Conservation (phyloP, 2,329 filamentous ascomycete species). For the Aspergillus vadensis region DNA sequence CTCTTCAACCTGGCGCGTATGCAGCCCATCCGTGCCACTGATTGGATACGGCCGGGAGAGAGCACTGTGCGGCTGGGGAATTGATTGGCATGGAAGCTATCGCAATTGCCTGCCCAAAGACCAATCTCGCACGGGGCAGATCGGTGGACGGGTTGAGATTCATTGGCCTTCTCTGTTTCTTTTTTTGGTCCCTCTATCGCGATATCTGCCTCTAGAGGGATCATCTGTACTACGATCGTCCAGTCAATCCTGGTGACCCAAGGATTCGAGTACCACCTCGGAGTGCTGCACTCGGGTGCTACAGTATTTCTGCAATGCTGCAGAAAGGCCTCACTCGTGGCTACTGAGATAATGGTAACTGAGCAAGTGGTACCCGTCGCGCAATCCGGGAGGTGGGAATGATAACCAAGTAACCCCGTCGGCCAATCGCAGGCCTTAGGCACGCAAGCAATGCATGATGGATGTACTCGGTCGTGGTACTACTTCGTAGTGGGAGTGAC, state of each 20-base stretch:
- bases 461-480: neutral
- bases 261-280: neutral
- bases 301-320: neutral
- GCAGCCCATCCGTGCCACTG: slow-evolving; percentile 10
- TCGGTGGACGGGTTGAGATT: neutral
- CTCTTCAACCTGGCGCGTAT: slow-evolving; percentile 21
- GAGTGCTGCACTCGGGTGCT: neutral
- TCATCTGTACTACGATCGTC: neutral
- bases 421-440: neutral
- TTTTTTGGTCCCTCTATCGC: neutral
- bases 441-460: neutral
- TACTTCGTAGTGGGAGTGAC: slow-evolving; percentile 3
- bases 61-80: slow-evolving; percentile 18
- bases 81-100: slow-evolving; percentile 21
- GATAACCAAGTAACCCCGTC: neutral
- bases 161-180: neutral
- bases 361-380: neutral
- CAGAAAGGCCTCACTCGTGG: neutral
- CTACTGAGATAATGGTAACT: neutral
- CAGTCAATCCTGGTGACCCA: neutral
- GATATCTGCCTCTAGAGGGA: neutral
- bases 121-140: neutral
- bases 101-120: slow-evolving; percentile 11
- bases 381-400: neutral
- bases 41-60: slow-evolving; percentile 18